Evolutionary conservation across 2,329 filamentous ascomycete species (phyloP), one percentile per base, ranked within the genome.

Genomic region (Capronia coronata): DNA sequence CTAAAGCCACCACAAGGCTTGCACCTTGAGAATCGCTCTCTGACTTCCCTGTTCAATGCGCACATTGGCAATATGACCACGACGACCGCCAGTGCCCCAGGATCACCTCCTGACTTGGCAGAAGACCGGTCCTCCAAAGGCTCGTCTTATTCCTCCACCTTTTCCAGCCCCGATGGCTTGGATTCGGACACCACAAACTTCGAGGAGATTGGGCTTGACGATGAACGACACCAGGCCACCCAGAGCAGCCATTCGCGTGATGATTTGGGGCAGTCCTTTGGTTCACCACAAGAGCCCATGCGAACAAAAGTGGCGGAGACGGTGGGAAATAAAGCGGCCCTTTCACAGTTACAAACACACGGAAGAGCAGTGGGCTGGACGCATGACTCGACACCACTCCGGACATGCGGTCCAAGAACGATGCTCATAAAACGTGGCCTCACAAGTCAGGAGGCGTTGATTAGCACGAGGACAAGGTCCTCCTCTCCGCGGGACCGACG

Each of bases 61-160:
- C 48, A 46, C 38, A 43, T 30, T 50, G 58, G 66, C 65, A 71
- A 67, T 64, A 72, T 68, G 63, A 66, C 69, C 49, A 63, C 71
- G 48, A 65, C 64, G 64, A 29, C 43, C 16, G 41, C 46, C 32
- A 73, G 69, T 48, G 72, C 68, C 52, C 82, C 83, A 40, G 79
- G 77, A 66, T 87, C 85, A 58, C 84, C 84, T 51, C 85, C 85
- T 54, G 86, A 87, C 62, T 81, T 94, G 70, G 87, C 85, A 56
- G 78, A 76, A 59, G 94, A 87, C 53, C 94, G 91, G 68, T 93
- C 87, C 55, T 94, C 87, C 58, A 94, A 93, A 69, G 89, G 88
- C 22, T 94, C 87, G 3, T 94, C 88, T 43, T 86, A 91, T 62
- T 84, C 84, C 60, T 94, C 89, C 54, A 84, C 83, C 45, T 72